A percentile compares a stretch with the other conserved stretches of the same genome.
These are phyloP conservation scores for Candida railenensis DNA, from an alignment of 805 yeast genomes.

Conservation along the genomic window DNA sequence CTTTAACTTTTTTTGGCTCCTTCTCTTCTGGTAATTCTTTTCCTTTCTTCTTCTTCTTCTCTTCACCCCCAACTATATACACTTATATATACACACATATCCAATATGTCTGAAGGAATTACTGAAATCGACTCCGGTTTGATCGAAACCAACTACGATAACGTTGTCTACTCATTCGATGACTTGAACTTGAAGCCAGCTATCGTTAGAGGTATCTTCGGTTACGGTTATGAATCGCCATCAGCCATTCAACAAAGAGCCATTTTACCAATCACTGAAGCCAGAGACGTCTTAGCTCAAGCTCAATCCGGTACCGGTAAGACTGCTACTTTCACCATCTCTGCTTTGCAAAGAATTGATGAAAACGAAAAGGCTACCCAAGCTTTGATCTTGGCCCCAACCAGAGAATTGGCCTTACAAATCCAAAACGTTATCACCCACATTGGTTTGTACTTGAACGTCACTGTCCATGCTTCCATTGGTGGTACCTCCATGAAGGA, in stretches of 20 bases:
- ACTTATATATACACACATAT: not conserved
- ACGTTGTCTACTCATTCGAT: slow-evolving; percentile 70
- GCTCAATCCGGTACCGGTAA: slow-evolving; percentile 91
- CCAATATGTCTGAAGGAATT: slow-evolving; percentile 63
- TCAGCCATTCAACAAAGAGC: slow-evolving; percentile 84
- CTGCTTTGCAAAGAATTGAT: slow-evolving; percentile 74
- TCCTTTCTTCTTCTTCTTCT: not conserved
- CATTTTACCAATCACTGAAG: slow-evolving; percentile 72
- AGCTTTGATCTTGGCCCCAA: slow-evolving; percentile 94
- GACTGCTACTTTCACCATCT: slow-evolving; percentile 83
- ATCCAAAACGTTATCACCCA: slow-evolving; percentile 91
- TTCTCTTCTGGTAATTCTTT: slow-evolving; percentile 3
- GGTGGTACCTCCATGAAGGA: slow-evolving; percentile 93
- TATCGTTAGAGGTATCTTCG: slow-evolving; percentile 75
- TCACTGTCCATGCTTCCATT: slow-evolving; percentile 92
- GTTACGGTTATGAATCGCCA: slow-evolving; percentile 79
- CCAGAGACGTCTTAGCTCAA: slow-evolving; percentile 74
- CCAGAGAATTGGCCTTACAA: slow-evolving; percentile 96
- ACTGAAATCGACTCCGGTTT: slow-evolving; percentile 77
- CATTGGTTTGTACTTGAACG: slow-evolving; percentile 86
- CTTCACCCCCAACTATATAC: not conserved
- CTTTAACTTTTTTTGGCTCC: not conserved
- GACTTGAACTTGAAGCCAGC: slow-evolving; percentile 71
- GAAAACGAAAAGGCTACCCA: slow-evolving; percentile 71
- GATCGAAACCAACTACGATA: slow-evolving; percentile 95